These are phyloP conservation scores for Calonectria leucothoes DNA, from an alignment of 2,329 filamentous ascomycete species.

Conservation along the genomic window DNA sequence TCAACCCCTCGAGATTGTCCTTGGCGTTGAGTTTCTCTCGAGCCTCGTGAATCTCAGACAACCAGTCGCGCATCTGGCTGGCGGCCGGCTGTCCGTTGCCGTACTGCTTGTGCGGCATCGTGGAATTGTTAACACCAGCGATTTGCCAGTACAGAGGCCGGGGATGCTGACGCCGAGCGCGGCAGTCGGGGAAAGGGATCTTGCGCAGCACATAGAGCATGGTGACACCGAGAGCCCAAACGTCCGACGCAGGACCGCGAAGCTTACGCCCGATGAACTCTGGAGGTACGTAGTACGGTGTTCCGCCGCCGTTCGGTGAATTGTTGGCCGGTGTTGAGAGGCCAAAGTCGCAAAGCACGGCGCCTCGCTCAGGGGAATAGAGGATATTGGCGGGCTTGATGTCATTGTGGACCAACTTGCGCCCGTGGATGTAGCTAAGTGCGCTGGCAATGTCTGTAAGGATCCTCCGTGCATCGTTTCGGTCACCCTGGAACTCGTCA, in stretches of 20 bases:
- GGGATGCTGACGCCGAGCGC: slow-evolving; percentile 59
- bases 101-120: slow-evolving; percentile 45
- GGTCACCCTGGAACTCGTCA: slow-evolving; percentile 63
- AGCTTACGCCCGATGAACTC: slow-evolving; percentile 68
- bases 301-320: slow-evolving; percentile 64
- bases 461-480: slow-evolving; percentile 63
- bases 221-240: slow-evolving; percentile 70
- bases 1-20: slow-evolving; percentile 63
- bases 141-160: slow-evolving; percentile 69
- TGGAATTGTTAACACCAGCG: slow-evolving; percentile 62
- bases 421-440: slow-evolving; percentile 66
- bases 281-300: slow-evolving; percentile 71
- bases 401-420: slow-evolving; percentile 69
- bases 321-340: slow-evolving; percentile 61
- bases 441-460: slow-evolving; percentile 65
- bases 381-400: slow-evolving; percentile 73
- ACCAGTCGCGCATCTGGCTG: slow-evolving; percentile 67
- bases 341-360: slow-evolving; percentile 71
- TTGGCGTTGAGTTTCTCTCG: slow-evolving; percentile 57
- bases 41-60: slow-evolving; percentile 63
- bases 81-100: slow-evolving; percentile 56
- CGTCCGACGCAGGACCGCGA: slow-evolving; percentile 66
- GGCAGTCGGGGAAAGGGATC: slow-evolving; percentile 65
- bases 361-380: slow-evolving; percentile 68
- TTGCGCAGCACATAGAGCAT: slow-evolving; percentile 70